Evolutionary conservation across 169 alveolate species (phyloP), one percentile per base, ranked within the genome.

Genomic region (Plasmodium gaboni): DNA sequence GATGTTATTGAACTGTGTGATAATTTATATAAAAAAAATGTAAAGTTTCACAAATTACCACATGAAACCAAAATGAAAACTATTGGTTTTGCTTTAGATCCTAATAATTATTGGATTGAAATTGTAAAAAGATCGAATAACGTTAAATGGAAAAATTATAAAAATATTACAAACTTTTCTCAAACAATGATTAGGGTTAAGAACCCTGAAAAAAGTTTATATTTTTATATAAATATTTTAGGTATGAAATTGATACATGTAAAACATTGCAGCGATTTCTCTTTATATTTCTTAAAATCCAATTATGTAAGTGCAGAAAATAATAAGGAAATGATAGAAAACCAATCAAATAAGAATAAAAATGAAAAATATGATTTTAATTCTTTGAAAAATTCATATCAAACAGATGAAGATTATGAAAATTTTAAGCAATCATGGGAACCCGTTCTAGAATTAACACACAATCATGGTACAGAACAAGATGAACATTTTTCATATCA

Each of bases 31-130:
- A 51, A 87, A 64, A 48, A 69, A 87, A 89, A 92, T 46, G 95
- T 91, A 15, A 69, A 69, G 50, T 94, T 92, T 68, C 95, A 87
- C 19, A 93, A 94, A 85, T 83, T 92, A 38, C 97, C 97, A 17
- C 93, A 92, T 68, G 97, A 92, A 61, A 94, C 95, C 1, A 72
- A 80, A 42, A 93, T 93, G 96, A 91, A 89, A 74, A 92, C 74
- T 48, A 87, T 94, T 17, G 97, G 95, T 24, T 94, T 94, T 72
- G 95, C 94, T 19, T 50, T 91, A 74, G 97, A 94, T 53, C 97
- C 97, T 24, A 93, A 94, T 61, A 93, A 94, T 7, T 94, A 94
- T 68, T 92, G 97, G 97, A 76, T 94, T 9, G 96, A 92, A 88
- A 74, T 94, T 46, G 94, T 68, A 4, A 61, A 88, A 61, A 67